Percentiles rank a stretch among this genome's conserved stretches.
These are phyloP conservation scores for Microsporum ferrugineum DNA, from an alignment of 2,329 filamentous ascomycete species.

Conservation along the genomic window DNA sequence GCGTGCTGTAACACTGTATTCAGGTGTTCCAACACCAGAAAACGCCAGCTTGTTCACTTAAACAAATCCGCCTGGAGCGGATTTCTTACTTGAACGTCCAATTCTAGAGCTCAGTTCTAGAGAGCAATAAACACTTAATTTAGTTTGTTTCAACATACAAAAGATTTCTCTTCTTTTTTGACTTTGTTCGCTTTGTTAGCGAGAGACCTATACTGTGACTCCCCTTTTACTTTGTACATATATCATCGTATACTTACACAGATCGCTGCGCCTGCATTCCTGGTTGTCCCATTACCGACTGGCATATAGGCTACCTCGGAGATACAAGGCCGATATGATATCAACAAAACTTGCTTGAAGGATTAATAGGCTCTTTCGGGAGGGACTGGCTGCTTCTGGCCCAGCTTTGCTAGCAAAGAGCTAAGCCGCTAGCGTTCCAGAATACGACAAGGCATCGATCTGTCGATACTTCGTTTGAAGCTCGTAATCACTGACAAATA, in stretches of 20 bases:
- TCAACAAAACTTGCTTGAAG: background rate
- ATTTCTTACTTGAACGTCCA: background rate
- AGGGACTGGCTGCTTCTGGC: background rate
- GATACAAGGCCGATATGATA: background rate
- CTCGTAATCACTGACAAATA: constrained; percentile 1
- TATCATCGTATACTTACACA: background rate
- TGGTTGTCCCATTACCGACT: background rate
- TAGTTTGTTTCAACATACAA: background rate
- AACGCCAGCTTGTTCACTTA: background rate
- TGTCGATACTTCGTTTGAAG: background rate
- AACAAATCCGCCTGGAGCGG: background rate
- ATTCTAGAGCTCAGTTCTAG: background rate
- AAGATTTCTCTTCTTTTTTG: too few relatives aligned
- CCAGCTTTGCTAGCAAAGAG: background rate
- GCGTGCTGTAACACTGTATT: background rate
- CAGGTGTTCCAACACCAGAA: background rate
- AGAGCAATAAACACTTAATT: background rate
- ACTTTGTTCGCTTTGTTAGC: too few relatives aligned
- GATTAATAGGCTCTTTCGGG: background rate
- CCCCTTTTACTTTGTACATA: background rate
- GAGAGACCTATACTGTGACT: background rate
- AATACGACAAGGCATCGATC: background rate
- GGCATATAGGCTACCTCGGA: background rate
- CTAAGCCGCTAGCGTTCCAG: background rate
- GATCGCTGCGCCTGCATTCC: background rate